Conservation (phyloP, 495 filamentous ascomycete genomes). For the Aspergillus bertholletiae region DNA sequence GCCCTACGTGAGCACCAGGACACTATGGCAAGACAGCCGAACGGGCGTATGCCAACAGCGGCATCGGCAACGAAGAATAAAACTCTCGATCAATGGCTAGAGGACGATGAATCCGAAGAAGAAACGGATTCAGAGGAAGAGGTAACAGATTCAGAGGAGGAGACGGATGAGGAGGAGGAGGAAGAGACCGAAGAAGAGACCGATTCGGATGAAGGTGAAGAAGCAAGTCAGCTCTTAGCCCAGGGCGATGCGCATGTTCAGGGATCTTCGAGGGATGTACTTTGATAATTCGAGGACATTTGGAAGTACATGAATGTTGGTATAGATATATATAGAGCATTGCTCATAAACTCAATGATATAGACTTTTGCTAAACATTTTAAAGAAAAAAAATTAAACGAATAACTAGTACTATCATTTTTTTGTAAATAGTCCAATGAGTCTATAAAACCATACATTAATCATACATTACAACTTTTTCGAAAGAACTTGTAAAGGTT, state of each 20-base stretch:
- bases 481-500: no score
- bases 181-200: slow-evolving; percentile 3
- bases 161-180: slow-evolving; percentile 12
- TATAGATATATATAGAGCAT: background rate
- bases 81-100: slow-evolving; percentile 86
- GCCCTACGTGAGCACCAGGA: slow-evolving; percentile 42
- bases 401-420: no score
- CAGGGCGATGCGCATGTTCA: background rate
- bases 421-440: no score
- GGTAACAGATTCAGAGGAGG: slow-evolving; percentile 11
- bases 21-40: slow-evolving; percentile 17
- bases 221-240: slow-evolving; percentile 12
- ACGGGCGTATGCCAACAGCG: slow-evolving; percentile 8
- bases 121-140: slow-evolving; percentile 37
- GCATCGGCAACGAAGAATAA: slow-evolving; percentile 48
- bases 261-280: background rate
- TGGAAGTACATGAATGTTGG: background rate
- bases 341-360: background rate
- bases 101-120: slow-evolving; percentile 41
- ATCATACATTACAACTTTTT: no score
- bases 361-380: background rate
- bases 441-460: no score
- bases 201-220: slow-evolving; percentile 16
- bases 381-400: no score
- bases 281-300: background rate